phyloP scores from a whole-genome alignment of 371 early-diverging fungal species.

The Dichotomocladium elegans region DNA sequence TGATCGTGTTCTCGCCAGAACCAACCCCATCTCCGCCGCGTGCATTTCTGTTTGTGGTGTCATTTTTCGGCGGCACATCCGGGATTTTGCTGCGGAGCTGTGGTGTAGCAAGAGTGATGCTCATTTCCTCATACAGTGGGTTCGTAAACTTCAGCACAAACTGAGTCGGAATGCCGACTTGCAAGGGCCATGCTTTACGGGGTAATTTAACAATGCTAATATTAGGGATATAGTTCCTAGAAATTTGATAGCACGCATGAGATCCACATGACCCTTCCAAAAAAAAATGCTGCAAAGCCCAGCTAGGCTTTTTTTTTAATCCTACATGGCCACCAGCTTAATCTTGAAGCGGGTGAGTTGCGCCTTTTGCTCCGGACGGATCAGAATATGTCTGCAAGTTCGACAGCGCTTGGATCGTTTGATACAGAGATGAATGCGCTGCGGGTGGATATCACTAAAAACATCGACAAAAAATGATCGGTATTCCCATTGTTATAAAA shows the following conservation, averaged over 20 bases:
- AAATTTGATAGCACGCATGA: neutral
- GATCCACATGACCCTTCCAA: neutral
- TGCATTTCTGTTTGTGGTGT: conserved; percentile 9
- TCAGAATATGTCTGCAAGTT: conserved; percentile 81
- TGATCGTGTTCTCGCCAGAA: conserved; percentile 5
- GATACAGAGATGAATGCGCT: conserved; percentile 81
- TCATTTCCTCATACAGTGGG: conserved; percentile 74
- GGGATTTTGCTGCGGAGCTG: conserved; percentile 18
- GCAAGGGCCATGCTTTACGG: conserved; percentile 43
- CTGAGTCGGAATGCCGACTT: conserved; percentile 54
- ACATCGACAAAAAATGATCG: neutral
- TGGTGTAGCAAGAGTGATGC: conserved; percentile 58
- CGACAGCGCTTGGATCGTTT: conserved; percentile 86
- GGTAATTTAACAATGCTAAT: conserved; percentile 70
- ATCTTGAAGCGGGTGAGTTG: conserved; percentile 84
- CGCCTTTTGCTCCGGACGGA: conserved; percentile 91
- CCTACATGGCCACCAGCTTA: conserved; percentile 78
- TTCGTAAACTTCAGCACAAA: conserved; percentile 80
- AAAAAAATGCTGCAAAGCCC: neutral
- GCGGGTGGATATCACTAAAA: conserved; percentile 63
- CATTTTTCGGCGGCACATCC: neutral
- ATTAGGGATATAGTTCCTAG: conserved; percentile 73
- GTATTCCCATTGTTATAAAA: neutral
- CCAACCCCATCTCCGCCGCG: neutral
- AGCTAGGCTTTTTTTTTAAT: too few relatives aligned